Conservation (phyloP, 805 yeast genomes). For the Saturnispora halmiae region DNA sequence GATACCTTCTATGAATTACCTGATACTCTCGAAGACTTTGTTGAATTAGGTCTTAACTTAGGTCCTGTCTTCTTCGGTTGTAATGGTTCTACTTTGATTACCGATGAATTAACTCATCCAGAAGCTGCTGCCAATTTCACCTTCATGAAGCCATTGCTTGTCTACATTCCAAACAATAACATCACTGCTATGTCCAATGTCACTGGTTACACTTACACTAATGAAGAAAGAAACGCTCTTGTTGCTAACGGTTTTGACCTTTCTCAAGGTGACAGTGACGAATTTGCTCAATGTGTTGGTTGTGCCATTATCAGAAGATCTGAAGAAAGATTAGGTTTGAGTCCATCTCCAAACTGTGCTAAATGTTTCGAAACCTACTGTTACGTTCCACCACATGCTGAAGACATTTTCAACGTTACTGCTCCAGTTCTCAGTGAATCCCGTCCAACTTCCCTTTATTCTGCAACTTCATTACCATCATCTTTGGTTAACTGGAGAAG, state of each 20-base stretch:
- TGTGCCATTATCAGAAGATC: conserved; percentile 76
- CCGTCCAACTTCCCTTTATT: conserved; percentile 14
- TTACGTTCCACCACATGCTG: conserved; percentile 23
- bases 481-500: conserved; percentile 10
- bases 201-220: conserved; percentile 49
- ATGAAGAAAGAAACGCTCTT: conserved; percentile 48
- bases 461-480: conserved; percentile 13
- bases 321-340: conserved; percentile 51
- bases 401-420: conserved; percentile 6
- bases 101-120: conserved; percentile 21
- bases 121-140: conserved; percentile 21
- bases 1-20: conserved; percentile 70
- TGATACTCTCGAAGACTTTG: conserved; percentile 43
- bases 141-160: conserved; percentile 54
- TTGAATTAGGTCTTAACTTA: conserved; percentile 45
- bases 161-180: conserved; percentile 64
- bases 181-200: conserved; percentile 53
- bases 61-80: conserved; percentile 79
- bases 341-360: conserved; percentile 47
- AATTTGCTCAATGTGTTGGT: conserved; percentile 66
- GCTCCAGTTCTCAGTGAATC: conserved; percentile 9
- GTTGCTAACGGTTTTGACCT: conserved; percentile 65
- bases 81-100: conserved; percentile 45
- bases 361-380: conserved; percentile 64
- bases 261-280: conserved; percentile 51